These are phyloP conservation scores for Globisporangium abappressorium DNA, from an alignment of 352 stramenopile genomes.

Conservation along the genomic window DNA sequence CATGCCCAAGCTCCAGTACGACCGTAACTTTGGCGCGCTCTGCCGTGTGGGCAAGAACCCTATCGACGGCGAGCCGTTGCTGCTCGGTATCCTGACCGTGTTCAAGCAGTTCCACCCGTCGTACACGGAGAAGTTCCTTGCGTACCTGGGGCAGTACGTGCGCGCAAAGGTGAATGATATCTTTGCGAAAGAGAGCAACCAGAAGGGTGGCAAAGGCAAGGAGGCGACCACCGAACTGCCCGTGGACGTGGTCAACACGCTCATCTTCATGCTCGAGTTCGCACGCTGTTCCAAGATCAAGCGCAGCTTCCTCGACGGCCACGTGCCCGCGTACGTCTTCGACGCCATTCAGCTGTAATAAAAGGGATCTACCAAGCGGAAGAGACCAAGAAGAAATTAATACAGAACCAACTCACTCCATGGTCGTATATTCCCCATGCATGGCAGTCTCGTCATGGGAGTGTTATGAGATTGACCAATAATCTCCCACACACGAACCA, in stretches of 20 bases:
- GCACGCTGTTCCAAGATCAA: slow-evolving; percentile 83
- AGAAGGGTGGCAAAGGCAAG: slow-evolving; percentile 27
- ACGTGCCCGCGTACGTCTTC: slow-evolving; percentile 89
- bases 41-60: slow-evolving; percentile 88
- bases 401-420: neutral
- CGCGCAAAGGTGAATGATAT: slow-evolving; percentile 86
- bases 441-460: neutral
- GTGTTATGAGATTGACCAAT: neutral
- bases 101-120: slow-evolving; percentile 95
- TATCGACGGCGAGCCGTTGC: slow-evolving; percentile 90
- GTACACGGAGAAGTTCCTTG: slow-evolving; percentile 91
- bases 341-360: slow-evolving; percentile 76
- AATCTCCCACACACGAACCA: neutral
- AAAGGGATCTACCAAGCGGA: neutral
- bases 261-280: slow-evolving; percentile 90
- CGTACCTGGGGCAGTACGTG: slow-evolving; percentile 92
- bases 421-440: neutral
- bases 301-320: slow-evolving; percentile 72
- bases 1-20: slow-evolving; percentile 92
- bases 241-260: slow-evolving; percentile 80
- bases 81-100: slow-evolving; percentile 90
- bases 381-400: neutral
- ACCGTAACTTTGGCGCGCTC: slow-evolving; percentile 89
- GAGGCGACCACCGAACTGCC: slow-evolving; percentile 53
- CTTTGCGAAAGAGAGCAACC: slow-evolving; percentile 45